Percentiles rank a stretch among this genome's conserved stretches.
These are phyloP conservation scores for Sonneratia caseolaris DNA, from an alignment of 345 rosid species.

Conservation along the genomic window DNA sequence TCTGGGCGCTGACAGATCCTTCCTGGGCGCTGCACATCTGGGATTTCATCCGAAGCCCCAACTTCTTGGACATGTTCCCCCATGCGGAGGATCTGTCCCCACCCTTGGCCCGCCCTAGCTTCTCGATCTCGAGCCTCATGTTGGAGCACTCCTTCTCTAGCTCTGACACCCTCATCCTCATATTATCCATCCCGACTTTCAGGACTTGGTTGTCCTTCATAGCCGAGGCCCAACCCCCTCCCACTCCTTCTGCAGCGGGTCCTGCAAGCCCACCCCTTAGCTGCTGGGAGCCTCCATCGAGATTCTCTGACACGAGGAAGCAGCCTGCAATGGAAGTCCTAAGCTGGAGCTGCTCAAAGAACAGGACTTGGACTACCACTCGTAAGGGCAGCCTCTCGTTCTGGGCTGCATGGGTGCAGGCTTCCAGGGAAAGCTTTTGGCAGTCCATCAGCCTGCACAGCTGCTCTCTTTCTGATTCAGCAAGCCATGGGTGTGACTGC, in stretches of 20 bases:
- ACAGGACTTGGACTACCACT: slow-evolving; percentile 82
- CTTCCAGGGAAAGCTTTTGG: slow-evolving; percentile 92
- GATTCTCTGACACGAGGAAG: slow-evolving; percentile 84
- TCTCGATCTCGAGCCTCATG: slow-evolving; percentile 88
- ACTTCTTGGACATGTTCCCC: slow-evolving; percentile 27
- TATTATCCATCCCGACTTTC: slow-evolving; percentile 91
- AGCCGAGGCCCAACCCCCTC: slow-evolving; percentile 77
- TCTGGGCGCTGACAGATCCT: slow-evolving; percentile 57
- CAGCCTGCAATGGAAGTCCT: slow-evolving; percentile 94
- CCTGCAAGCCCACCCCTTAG: slow-evolving; percentile 71
- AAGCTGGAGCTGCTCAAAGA: slow-evolving; percentile 98
- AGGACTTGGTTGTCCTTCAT: slow-evolving; percentile 84
- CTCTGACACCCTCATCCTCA: slow-evolving; percentile 86
- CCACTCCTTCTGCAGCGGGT: slow-evolving; percentile 21
- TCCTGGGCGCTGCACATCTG: slow-evolving; percentile 96
- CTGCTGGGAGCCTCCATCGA: slow-evolving; percentile 69
- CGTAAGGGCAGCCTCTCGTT: slow-evolving; percentile 85
- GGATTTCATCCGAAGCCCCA: slow-evolving; percentile 78
- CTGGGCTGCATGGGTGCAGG: slow-evolving; percentile 96
- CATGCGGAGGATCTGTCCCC: slow-evolving; percentile 2
- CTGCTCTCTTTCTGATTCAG: slow-evolving; percentile 77
- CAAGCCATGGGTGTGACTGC: slow-evolving; percentile 90
- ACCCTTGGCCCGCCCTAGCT: slow-evolving; percentile 42
- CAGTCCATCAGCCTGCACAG: slow-evolving; percentile 86
- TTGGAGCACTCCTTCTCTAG: slow-evolving; percentile 66